Base-by-base conservation (phyloP, 257 asterid genomes). In the Solanum chiquidenum region DNA sequence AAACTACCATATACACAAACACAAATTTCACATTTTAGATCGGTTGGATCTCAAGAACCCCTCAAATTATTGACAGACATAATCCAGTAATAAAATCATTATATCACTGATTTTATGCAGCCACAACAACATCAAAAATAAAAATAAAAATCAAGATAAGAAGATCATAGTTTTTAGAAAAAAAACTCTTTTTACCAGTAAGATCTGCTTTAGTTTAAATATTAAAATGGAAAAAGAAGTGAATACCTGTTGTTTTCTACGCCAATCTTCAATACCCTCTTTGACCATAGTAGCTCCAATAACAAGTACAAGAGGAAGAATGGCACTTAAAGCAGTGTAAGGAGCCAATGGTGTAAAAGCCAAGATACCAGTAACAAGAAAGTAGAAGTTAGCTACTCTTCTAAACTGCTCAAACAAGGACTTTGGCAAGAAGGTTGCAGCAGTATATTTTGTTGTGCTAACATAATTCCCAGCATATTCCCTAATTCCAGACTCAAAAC, bases 381-480 rank as follows among this genome's bases (percentile, higher is more conserved):
- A 96, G 92, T 88, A 96, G 79, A 96, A 96, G 71, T 96, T 96
- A 35, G 99, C 99, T 60, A 95, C 98, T 85, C 99, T 95, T 79
- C 99, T 93, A 86, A 96, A 96, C 95, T 96, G 99, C 91, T 96
- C 99, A 91, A 95, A 96, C 91, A 96, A 91, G 37, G 98, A 86
- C 84, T 96, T 96, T 1, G 99, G 99, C 89, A 96, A 87, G 93
- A 96, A 96, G 83, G 96, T 91, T 68, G 96, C 96, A 75, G 94
- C 88, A 31, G 98, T 95, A 73, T 96, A 96, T 93, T 96, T 96
- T 0, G 99, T 94, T 10, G 94, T 90, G 33, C 91, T 92, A 7
- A 96, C 98, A 94, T 96, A 96, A 86, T 96, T 96, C 25, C 92
- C 87, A 0, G 92, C 86, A 89, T 95, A 96, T 82, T 86, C 90